Evolutionary conservation across 1,284 basidiomycete genomes (phyloP).

Genomic region (Cutaneotrichosporon arboriforme): DNA sequence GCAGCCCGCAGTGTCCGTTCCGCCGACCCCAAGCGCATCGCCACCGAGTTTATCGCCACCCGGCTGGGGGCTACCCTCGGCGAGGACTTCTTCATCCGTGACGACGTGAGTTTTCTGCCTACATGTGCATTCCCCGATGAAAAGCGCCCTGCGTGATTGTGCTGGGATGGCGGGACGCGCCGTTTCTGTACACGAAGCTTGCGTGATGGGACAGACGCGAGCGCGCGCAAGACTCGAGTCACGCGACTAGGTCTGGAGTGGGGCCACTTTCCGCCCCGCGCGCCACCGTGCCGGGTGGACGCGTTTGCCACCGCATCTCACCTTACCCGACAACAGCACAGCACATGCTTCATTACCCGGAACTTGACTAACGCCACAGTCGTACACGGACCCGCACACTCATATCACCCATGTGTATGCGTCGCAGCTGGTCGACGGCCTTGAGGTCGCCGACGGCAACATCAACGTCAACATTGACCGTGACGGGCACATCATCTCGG

Average conservation of each 20-base stretch:
- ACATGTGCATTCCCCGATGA: too few species aligned
- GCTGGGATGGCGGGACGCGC: too few species aligned
- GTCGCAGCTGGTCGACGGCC: slow-evolving; percentile 70
- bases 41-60: slow-evolving; percentile 27
- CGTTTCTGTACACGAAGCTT: too few species aligned
- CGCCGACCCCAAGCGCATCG: slow-evolving; percentile 27
- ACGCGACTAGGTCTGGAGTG: background rate
- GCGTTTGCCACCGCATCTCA: background rate
- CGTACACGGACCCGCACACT: slow-evolving; percentile 75
- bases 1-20: background rate
- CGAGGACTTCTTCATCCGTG: slow-evolving; percentile 42
- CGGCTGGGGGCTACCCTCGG: slow-evolving; percentile 29
- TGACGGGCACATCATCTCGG: slow-evolving; percentile 67
- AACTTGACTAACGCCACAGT: slow-evolving; percentile 52
- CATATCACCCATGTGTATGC: slow-evolving; percentile 80
- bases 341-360: slow-evolving; percentile 46
- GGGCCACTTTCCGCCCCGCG: background rate
- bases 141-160: too few species aligned
- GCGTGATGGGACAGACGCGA: background rate
- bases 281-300: background rate
- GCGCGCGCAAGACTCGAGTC: background rate
- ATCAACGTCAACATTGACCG: slow-evolving; percentile 76
- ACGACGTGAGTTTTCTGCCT: slow-evolving; percentile 50
- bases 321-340: background rate
- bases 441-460: slow-evolving; percentile 81